These are phyloP conservation scores for Cladorrhinum sp. DNA, from an alignment of 2,329 filamentous ascomycete genomes.

Conservation along the genomic window DNA sequence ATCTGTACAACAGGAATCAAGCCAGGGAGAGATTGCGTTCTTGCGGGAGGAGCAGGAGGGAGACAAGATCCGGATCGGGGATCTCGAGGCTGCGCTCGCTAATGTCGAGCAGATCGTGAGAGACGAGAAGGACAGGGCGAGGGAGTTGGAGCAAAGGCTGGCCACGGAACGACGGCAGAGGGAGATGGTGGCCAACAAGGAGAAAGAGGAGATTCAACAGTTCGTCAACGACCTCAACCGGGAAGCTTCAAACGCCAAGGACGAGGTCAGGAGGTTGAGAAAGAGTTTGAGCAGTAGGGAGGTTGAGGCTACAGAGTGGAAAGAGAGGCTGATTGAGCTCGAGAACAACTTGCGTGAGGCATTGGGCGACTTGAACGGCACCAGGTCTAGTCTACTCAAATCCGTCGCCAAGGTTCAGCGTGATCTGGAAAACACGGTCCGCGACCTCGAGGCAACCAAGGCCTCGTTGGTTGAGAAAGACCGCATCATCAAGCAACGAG, in stretches of 20 bases:
- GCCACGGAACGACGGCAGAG: conserved; percentile 78
- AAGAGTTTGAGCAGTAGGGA: conserved; percentile 81
- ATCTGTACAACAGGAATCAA: conserved; percentile 86
- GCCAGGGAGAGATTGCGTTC: conserved; percentile 91
- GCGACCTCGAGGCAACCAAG: conserved; percentile 77
- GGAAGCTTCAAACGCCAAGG: conserved; percentile 76
- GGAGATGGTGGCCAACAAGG: conserved; percentile 79
- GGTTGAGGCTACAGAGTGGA: conserved; percentile 86
- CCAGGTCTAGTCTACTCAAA: conserved; percentile 79
- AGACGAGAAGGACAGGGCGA: conserved; percentile 75
- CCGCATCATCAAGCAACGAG: conserved; percentile 82
- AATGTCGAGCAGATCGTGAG: conserved; percentile 75
- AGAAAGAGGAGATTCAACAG: conserved; percentile 94
- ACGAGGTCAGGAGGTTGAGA: conserved; percentile 77
- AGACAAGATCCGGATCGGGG: conserved; percentile 97
- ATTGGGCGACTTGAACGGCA: conserved; percentile 83
- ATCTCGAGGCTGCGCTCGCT: conserved; percentile 80
- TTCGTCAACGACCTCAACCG: conserved; percentile 89
- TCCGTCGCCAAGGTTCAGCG: conserved; percentile 84
- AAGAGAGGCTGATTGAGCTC: conserved; percentile 83
- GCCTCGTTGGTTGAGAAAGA: conserved; percentile 85
- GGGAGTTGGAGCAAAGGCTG: conserved; percentile 71
- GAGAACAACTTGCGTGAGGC: conserved; percentile 85
- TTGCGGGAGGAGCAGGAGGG: conserved; percentile 92
- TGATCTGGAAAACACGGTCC: conserved; percentile 78